A percentile compares a stretch with the other conserved stretches of the same genome.
These are phyloP conservation scores for Myochromella boudieri DNA, from an alignment of 768 basidiomycete genomes.

Conservation along the genomic window DNA sequence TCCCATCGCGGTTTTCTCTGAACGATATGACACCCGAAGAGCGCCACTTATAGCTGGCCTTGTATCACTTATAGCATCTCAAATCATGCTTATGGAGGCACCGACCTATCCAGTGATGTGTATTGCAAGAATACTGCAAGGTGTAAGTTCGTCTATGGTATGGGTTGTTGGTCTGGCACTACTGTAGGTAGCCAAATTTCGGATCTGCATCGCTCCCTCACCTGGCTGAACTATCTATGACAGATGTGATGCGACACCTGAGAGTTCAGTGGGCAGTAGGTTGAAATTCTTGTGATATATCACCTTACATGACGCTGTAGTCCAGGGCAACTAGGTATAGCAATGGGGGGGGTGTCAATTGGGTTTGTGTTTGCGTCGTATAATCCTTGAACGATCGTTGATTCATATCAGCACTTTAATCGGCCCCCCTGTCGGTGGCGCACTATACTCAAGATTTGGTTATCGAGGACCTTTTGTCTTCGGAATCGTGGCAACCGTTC, in stretches of 20 bases:
- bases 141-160: slow-evolving; percentile 57
- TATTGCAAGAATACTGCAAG: slow-evolving; percentile 58
- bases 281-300: slow-evolving; percentile 3
- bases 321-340: slow-evolving; percentile 58
- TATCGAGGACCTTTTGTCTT: slow-evolving; percentile 63
- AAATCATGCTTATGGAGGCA: slow-evolving; percentile 64
- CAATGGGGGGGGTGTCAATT: slow-evolving; percentile 56
- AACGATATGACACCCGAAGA: slow-evolving; percentile 45
- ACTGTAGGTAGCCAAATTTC: slow-evolving; percentile 41
- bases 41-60: slow-evolving; percentile 52
- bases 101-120: slow-evolving; percentile 56
- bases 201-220: not conserved
- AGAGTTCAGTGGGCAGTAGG: slow-evolving; percentile 48
- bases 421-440: slow-evolving; percentile 59
- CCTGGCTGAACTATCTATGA: not conserved
- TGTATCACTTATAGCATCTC: slow-evolving; percentile 48
- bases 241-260: slow-evolving; percentile 59
- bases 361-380: slow-evolving; percentile 34
- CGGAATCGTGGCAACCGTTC: slow-evolving; percentile 39
- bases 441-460: slow-evolving; percentile 52
- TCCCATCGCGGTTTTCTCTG: slow-evolving; percentile 56
- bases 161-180: slow-evolving; percentile 65
- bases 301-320: not conserved
- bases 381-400: slow-evolving; percentile 3
- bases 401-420: slow-evolving; percentile 40